Evolutionary conservation across 2,329 filamentous ascomycete species (phyloP).

Genomic region (Hymenoscyphus occultus): DNA sequence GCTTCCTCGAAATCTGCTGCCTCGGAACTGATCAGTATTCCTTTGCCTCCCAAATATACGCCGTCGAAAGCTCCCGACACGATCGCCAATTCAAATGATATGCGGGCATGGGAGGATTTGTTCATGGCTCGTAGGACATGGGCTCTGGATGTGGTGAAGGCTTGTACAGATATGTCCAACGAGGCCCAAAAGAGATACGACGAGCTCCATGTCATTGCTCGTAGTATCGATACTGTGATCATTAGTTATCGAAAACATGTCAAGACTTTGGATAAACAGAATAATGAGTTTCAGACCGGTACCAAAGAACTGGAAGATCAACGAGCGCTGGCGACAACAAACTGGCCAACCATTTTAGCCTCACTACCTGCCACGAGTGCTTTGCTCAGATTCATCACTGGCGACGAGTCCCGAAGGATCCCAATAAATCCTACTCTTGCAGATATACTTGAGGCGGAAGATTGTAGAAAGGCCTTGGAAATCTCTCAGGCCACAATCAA

Average conservation of each 20-base stretch:
- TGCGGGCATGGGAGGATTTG: constrained; percentile 84
- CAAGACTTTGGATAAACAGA: constrained; percentile 68
- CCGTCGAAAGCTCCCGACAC: constrained; percentile 74
- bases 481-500: constrained; percentile 57
- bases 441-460: constrained; percentile 73
- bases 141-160: constrained; percentile 68
- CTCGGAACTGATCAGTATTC: constrained; percentile 47
- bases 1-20: constrained; percentile 46
- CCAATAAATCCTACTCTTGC: constrained; percentile 58
- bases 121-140: constrained; percentile 79
- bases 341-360: constrained; percentile 67
- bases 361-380: constrained; percentile 61
- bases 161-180: constrained; percentile 64
- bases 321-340: constrained; percentile 59
- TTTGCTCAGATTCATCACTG: constrained; percentile 66
- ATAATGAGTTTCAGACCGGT: constrained; percentile 69
- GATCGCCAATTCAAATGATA: constrained; percentile 73
- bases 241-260: constrained; percentile 79
- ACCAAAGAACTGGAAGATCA: constrained; percentile 64
- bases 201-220: constrained; percentile 73
- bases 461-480: constrained; percentile 68
- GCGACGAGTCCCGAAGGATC: constrained; percentile 43
- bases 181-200: constrained; percentile 63
- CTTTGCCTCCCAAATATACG: constrained; percentile 53
- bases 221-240: constrained; percentile 79